These are phyloP conservation scores for Excoecaria agallocha DNA, from an alignment of 345 rosid species.

Conservation along the genomic window DNA sequence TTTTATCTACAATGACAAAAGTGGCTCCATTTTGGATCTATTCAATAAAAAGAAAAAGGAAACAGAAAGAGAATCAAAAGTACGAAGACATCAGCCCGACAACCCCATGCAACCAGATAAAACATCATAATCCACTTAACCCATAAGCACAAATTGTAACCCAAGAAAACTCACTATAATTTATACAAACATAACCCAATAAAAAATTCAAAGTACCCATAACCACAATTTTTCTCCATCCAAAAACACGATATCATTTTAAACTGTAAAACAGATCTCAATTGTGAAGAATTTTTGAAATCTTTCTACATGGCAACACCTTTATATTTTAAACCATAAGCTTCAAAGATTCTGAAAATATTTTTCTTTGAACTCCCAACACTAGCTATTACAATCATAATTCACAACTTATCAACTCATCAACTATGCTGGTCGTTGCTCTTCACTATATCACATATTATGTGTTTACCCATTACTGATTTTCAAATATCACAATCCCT, in stretches of 20 bases:
- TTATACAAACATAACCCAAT: too few species aligned
- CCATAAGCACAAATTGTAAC: neutral
- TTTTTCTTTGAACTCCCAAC: neutral
- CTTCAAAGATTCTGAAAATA: neutral
- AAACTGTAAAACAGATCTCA: too few species aligned
- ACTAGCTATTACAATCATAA: neutral
- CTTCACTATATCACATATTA: neutral
- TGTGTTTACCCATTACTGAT: neutral
- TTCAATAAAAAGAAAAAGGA: conserved; percentile 33
- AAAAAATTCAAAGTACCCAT: too few species aligned
- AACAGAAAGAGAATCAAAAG: conserved; percentile 27
- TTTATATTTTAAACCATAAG: neutral
- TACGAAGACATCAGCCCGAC: conserved; percentile 23
- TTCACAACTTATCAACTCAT: too few species aligned
- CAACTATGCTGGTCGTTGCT: neutral
- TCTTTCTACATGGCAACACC: neutral
- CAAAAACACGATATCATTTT: too few species aligned
- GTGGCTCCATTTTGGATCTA: conserved; percentile 98
- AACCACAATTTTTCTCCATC: too few species aligned
- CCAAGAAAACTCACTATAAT: too few species aligned
- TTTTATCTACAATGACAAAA: conserved; percentile 88
- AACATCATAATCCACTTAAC: conserved; percentile 18
- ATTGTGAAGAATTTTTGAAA: too few species aligned
- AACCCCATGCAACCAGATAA: neutral
- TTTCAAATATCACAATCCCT: neutral